These are phyloP conservation scores for Calocybe gambosa DNA, from an alignment of 1,284 basidiomycete genomes.

Conservation along the genomic window DNA sequence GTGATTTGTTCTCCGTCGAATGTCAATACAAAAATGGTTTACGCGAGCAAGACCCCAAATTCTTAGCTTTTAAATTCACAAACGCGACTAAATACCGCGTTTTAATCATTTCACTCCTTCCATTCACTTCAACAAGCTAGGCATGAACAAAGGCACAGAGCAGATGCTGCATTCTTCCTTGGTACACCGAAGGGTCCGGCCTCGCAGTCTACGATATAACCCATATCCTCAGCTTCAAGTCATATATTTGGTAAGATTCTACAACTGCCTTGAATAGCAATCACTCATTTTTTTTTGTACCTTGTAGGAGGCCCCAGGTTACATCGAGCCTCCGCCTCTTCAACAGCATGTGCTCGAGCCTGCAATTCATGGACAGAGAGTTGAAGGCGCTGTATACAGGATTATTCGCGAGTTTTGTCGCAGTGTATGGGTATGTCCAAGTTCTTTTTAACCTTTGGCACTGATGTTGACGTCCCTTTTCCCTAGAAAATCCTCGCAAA, in stretches of 20 bases:
- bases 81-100: not conserved
- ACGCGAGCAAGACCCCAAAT: not conserved
- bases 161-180: not conserved
- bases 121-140: not conserved
- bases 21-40: not conserved
- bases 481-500: not conserved
- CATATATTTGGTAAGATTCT: constrained; percentile 1
- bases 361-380: not conserved
- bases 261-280: not conserved
- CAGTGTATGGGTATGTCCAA: not conserved
- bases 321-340: not conserved
- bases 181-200: not conserved
- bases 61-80: not conserved
- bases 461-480: not conserved
- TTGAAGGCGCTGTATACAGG: not conserved
- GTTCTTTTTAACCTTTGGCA: not conserved
- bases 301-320: not conserved
- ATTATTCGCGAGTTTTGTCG: not conserved
- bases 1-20: not conserved
- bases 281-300: not conserved
- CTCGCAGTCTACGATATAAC: not conserved
- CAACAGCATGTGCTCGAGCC: no score
- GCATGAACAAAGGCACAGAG: not conserved
- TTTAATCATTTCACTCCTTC: not conserved
- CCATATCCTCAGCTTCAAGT: not conserved